Conservation (phyloP, 352 stramenopile species). For the Phytophthora cryptogea region DNA sequence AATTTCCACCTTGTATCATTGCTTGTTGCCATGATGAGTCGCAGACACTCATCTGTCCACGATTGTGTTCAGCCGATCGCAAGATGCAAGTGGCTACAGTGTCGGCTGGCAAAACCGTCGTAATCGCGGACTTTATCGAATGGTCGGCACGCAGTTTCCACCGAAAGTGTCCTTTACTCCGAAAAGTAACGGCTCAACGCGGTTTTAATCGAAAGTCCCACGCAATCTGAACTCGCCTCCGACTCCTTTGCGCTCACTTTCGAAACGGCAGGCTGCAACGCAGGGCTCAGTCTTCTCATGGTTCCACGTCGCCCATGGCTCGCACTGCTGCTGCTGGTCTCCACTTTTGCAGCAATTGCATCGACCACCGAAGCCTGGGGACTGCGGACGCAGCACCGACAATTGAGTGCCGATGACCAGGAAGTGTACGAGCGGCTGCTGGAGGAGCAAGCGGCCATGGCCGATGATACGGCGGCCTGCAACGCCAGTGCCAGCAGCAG, state of each 20-base stretch:
- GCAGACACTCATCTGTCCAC: background rate
- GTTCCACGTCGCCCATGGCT: conserved; percentile 4
- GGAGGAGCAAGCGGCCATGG: conserved; percentile 19
- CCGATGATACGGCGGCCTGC: conserved; percentile 43
- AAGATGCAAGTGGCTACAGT: background rate
- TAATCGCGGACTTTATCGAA: background rate
- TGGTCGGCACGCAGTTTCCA: background rate
- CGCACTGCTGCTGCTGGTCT: conserved; percentile 10
- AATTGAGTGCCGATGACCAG: conserved; percentile 24
- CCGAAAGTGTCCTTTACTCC: background rate
- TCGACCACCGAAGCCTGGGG: background rate
- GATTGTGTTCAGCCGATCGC: background rate
- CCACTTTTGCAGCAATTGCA: conserved; percentile 10
- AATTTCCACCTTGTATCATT: too few relatives aligned
- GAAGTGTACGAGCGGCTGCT: conserved; percentile 30
- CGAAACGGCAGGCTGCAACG: conserved; percentile 6
- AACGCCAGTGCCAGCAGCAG: conserved; percentile 46
- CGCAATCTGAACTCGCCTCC: conserved; percentile 12
- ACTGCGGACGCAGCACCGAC: conserved; percentile 10
- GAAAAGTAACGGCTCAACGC: conserved; percentile 9
- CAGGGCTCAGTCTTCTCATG: conserved; percentile 3
- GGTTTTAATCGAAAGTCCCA: conserved; percentile 18
- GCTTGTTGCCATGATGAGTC: background rate
- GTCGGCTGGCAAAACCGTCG: conserved; percentile 15
- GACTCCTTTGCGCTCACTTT: conserved; percentile 15